Evolutionary conservation across 306 rosid species (phyloP).

Genomic region (Comarum palustre): DNA sequence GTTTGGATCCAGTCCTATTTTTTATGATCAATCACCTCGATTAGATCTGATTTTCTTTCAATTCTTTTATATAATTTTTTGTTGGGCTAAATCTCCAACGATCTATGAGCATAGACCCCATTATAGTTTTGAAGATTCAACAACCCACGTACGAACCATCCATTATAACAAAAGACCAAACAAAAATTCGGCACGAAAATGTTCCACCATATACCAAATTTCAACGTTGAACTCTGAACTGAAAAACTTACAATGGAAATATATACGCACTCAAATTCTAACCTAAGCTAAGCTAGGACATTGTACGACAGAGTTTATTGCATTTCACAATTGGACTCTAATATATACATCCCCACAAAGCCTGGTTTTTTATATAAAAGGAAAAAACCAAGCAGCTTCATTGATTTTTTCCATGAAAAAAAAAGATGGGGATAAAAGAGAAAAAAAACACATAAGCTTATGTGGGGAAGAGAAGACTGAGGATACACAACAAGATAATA

Average conservation of each 20-base stretch:
- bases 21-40: not conserved
- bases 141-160: not conserved
- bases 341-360: slow-evolving; percentile 17
- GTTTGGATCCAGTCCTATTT: not conserved
- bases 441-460: not conserved
- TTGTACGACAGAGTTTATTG: not conserved
- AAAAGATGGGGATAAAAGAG: not conserved
- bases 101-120: not conserved
- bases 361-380: slow-evolving; percentile 45
- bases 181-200: not conserved
- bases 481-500: not conserved
- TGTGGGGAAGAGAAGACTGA: not conserved
- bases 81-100: not conserved
- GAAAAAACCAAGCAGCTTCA: slow-evolving; percentile 45
- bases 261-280: not conserved
- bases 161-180: not conserved
- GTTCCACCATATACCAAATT: not conserved
- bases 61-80: not conserved
- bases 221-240: not conserved
- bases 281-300: not conserved
- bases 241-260: not conserved
- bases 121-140: not conserved
- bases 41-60: not conserved
- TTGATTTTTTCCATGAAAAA: not conserved
- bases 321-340: not conserved